A percentile compares a stretch with the other conserved stretches of the same genome.
Conservation (phyloP, 768 basidiomycete species). For the Tricholoma furcatifolium region DNA sequence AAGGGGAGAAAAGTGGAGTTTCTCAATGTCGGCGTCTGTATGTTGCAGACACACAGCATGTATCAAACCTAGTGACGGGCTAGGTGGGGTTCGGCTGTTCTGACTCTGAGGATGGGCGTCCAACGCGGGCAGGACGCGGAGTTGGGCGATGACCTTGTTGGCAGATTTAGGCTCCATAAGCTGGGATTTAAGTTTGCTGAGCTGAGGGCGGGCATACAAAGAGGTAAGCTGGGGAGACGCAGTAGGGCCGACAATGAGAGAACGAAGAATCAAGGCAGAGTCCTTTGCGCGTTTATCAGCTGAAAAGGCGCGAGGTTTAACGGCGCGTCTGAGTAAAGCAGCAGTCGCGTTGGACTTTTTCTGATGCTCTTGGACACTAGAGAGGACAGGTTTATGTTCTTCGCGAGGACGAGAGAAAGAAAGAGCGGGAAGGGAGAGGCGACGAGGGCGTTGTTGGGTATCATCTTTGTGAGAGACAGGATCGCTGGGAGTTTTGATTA, state of each 20-base stretch:
- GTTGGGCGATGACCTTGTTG: conserved; percentile 68
- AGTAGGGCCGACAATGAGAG: conserved; percentile 64
- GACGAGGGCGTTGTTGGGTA: conserved; percentile 12
- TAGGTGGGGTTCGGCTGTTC: conserved; percentile 7
- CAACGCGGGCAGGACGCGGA: conserved; percentile 57
- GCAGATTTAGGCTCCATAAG: conserved; percentile 67
- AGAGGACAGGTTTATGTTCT: conserved; percentile 33
- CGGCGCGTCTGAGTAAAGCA: conserved; percentile 32
- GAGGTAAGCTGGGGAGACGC: conserved; percentile 37
- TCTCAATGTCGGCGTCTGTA: conserved; percentile 61
- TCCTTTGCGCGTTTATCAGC: conserved; percentile 63
- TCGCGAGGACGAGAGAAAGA: conserved; percentile 32
- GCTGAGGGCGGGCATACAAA: conserved; percentile 44
- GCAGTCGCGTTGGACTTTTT: conserved; percentile 37
- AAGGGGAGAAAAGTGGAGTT: conserved; percentile 57
- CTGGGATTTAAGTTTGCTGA: conserved; percentile 66
- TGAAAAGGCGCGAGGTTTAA: conserved; percentile 29
- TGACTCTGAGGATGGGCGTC: conserved; percentile 21
- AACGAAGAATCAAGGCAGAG: conserved; percentile 61
- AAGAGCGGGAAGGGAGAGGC: conserved; percentile 50
- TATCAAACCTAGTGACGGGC: conserved; percentile 45
- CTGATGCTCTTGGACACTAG: conserved; percentile 35
- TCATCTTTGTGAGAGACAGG: background rate
- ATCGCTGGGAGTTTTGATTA: background rate
- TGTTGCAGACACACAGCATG: conserved; percentile 75